Evolutionary conservation across 306 rosid genomes (phyloP), one percentile per base, ranked within the genome.

Genomic region (Sophora flavescens): DNA sequence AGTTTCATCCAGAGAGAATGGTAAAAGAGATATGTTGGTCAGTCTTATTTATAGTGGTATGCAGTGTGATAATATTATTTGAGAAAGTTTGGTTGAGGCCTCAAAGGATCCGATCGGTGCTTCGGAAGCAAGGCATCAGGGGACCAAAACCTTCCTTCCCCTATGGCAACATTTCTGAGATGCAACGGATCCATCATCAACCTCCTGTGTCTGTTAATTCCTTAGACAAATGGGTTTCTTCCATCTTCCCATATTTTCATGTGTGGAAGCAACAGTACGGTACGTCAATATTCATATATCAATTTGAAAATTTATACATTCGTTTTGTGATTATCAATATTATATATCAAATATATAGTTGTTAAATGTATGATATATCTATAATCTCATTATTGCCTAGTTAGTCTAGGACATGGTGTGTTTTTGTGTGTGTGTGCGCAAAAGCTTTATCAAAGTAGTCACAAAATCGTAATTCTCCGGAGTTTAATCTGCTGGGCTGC

Each of bases 111-210:
- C 30, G 79, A 56, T 28, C 35, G 1, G 44, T 58, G 32, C 72
- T 82, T 47, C 53, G 58, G 14, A 77, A 77, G 33, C 82, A 75
- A 74, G 71, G 75, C 57, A 83, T 83, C 76, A 69, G 48, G 1
- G 86, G 86, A 64, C 84, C 86, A 54, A 69, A 66, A 0, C 81
- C 84, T 74, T 68, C 64, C 4, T 83, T 83, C 6, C 83, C 76
- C 5, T 78, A 18, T 1, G 86, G 83, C 2, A 83, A 68, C 56
- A 22, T 63, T 41, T 33, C 58, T 15, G 78, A 79, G 60, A 60
- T 83, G 68, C 70, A 69, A 2, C 5, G 17, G 3, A 28, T 53
- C 47, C 80, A 17, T 5, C 53, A 15, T 0, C 72, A 63, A 51
- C 0, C 15, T 17, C 18, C 75, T 57, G 1, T 39, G 3, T 48